Evolutionary conservation across 257 asterid species (phyloP), one percentile per base, ranked within the genome.

Genomic region (Solanum arcanum): DNA sequence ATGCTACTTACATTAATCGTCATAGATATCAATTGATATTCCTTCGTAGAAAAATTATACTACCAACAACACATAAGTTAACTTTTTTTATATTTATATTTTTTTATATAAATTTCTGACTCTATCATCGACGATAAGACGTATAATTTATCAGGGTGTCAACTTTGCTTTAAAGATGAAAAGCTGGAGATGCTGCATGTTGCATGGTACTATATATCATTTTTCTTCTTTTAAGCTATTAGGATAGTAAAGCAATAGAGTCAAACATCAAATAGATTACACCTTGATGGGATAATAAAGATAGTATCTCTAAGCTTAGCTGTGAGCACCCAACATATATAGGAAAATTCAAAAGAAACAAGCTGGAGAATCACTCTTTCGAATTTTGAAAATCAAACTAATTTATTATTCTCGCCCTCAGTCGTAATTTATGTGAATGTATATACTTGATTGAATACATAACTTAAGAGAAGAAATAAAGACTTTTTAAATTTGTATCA

Each of bases 211-310:
- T 68, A 72, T 56, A 56, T 56, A 56, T 68, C 44, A 69, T 84
- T 87, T 87, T 49, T 87, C 52, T 86, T 69, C 86, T 86, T 76
- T 81, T 87, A 56, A 68, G 74, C 74, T 27, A 72, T 33, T 33
- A 33, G 35, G 35, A 74, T 49, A 18, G 69, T 49, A 11, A 81
- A 49, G 20, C 7, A 49, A 73, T 72, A 73, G 49, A 33, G 68
- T 86, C 87, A 62, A 83, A 86, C 90, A 12, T 82, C 78, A 13
- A 56, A 46, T 72, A 37, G 59, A 31, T 35, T 46, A 29, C 47
- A 82, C 44, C 68, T 86, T 42, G 29, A 64, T 56, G 66, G 66
- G 76, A 80, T 10, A 69, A 41, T 74, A 78, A 87, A 84, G 78
- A 84, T 84, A 66, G 59, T 14, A 60, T 33, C 62, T 14, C 62